phyloP scores from a whole-genome alignment of 1,139 yeast species.

The Zygoascus sp. region DNA sequence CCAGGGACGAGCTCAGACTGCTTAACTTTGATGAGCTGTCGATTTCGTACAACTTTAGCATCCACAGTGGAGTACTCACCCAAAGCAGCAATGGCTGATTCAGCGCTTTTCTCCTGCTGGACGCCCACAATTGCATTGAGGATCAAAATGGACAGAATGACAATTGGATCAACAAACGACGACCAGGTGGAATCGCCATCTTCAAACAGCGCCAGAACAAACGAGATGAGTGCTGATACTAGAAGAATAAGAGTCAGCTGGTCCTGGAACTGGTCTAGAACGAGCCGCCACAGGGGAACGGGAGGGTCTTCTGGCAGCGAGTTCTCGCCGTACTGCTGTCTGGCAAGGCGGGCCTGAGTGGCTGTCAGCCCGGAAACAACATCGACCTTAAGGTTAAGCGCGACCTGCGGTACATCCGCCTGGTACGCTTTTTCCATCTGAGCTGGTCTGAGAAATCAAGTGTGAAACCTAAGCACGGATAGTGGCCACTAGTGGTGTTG shows the following conservation, averaged over 20 bases:
- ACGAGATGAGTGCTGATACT: constrained; percentile 39
- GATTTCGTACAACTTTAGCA: constrained; percentile 43
- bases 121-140: constrained; percentile 43
- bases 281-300: constrained; percentile 35
- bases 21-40: constrained; percentile 36
- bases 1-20: constrained; percentile 48
- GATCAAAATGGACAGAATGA: constrained; percentile 37
- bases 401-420: constrained; percentile 21
- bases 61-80: constrained; percentile 36
- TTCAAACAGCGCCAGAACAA: constrained; percentile 35
- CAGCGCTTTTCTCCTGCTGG: constrained; percentile 42
- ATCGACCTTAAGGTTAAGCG: constrained; percentile 24
- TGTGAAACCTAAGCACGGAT: background rate
- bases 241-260: constrained; percentile 38
- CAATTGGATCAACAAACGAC: constrained; percentile 39
- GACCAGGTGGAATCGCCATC: constrained; percentile 34
- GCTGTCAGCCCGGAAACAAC: constrained; percentile 24
- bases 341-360: constrained; percentile 23
- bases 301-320: constrained; percentile 34
- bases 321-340: constrained; percentile 28
- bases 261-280: constrained; percentile 39
- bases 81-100: constrained; percentile 39
- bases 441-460: no score
- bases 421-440: constrained; percentile 14
- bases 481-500: background rate